phyloP scores from a whole-genome alignment of 176 grass and related monocot genomes.

The Oryza punctata region DNA sequence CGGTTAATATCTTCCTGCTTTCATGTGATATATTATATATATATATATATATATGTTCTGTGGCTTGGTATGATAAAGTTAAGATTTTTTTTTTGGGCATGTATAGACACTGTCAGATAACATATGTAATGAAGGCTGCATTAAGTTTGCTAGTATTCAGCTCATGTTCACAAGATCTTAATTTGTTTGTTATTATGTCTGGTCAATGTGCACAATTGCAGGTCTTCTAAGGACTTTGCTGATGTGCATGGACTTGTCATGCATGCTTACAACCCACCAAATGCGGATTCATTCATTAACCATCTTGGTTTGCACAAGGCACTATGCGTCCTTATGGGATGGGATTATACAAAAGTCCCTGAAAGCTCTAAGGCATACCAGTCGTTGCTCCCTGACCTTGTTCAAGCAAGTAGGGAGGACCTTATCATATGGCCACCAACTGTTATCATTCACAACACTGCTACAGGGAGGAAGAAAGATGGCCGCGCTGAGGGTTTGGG shows the following conservation, averaged over 20 bases:
- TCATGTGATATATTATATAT: not conserved
- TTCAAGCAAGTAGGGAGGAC: constrained; percentile 89
- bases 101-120: constrained; percentile 17
- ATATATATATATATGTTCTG: constrained; percentile 25
- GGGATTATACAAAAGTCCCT: constrained; percentile 85
- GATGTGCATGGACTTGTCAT: constrained; percentile 90
- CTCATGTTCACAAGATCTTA: constrained; percentile 31
- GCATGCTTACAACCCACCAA: constrained; percentile 77
- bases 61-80: not conserved
- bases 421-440: constrained; percentile 92
- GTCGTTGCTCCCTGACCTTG: constrained; percentile 74
- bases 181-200: constrained; percentile 55
- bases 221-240: constrained; percentile 90
- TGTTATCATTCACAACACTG: constrained; percentile 88
- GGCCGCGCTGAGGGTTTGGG: constrained; percentile 83
- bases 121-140: not conserved
- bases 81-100: constrained; percentile 1
- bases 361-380: constrained; percentile 94
- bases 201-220: constrained; percentile 69
- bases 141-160: constrained; percentile 35
- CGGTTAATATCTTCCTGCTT: constrained; percentile 36
- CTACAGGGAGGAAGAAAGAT: constrained; percentile 86
- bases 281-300: constrained; percentile 73
- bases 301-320: constrained; percentile 98
- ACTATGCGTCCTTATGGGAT: constrained; percentile 94